phyloP scores from a whole-genome alignment of 148 eudicot species.

The Drosera capensis region DNA sequence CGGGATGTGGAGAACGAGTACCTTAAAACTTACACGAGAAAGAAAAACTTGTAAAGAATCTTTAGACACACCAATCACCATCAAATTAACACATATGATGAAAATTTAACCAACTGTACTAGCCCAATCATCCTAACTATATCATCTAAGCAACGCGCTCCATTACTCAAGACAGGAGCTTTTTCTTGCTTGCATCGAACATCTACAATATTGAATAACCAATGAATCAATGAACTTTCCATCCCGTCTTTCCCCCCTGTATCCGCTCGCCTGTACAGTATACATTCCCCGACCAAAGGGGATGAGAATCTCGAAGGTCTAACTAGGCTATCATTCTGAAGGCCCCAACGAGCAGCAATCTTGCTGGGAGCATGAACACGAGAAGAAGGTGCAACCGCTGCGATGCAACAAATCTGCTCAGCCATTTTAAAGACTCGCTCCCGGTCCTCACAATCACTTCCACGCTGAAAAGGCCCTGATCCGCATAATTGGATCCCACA shows the following conservation, averaged over 20 bases:
- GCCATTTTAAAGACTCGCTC: conserved; percentile 49
- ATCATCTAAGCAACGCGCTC: too few species aligned
- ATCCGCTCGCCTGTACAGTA: not conserved
- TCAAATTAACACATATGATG: too few species aligned
- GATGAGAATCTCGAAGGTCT: not conserved
- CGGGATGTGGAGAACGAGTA: too few species aligned
- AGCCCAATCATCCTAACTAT: too few species aligned
- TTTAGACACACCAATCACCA: too few species aligned
- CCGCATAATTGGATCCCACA: conserved; percentile 12
- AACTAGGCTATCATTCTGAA: conserved; percentile 19
- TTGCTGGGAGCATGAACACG: conserved; percentile 52
- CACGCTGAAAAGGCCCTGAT: conserved; percentile 23
- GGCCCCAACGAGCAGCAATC: conserved; percentile 40
- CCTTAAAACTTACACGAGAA: too few species aligned
- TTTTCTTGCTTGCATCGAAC: not conserved
- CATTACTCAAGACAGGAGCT: not conserved
- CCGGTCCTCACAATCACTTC: conserved; percentile 40
- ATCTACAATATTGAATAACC: not conserved
- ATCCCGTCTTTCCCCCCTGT: not conserved
- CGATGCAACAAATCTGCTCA: conserved; percentile 59
- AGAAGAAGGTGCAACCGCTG: conserved; percentile 76
- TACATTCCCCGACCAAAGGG: not conserved
- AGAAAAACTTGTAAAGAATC: too few species aligned
- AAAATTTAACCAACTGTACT: too few species aligned
- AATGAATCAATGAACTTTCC: not conserved